These are phyloP conservation scores for Metarhizium robertsii DNA, from an alignment of 2,329 filamentous ascomycete species.

Conservation along the genomic window DNA sequence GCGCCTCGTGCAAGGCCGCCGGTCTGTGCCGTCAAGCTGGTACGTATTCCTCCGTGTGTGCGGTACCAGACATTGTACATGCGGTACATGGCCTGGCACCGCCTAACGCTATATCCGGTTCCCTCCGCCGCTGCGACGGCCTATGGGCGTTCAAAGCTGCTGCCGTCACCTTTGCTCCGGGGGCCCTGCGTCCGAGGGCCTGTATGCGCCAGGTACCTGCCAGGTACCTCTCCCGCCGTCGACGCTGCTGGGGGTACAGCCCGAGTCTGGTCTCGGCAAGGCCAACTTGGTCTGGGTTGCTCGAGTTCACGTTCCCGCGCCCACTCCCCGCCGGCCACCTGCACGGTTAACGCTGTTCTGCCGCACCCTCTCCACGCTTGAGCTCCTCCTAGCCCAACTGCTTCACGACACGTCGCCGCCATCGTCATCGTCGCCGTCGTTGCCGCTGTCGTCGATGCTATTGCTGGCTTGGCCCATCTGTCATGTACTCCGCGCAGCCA, in stretches of 20 bases:
- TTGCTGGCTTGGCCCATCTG: conserved; percentile 15
- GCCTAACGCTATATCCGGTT: neutral
- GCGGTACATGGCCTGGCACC: no score
- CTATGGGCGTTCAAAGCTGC: neutral
- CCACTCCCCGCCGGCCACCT: conserved; percentile 26
- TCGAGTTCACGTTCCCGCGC: conserved; percentile 2
- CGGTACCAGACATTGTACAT: no score
- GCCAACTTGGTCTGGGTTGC: no score
- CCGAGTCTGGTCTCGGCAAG: no score
- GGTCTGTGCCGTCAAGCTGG: neutral
- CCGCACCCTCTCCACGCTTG: conserved; percentile 30
- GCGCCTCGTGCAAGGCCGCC: neutral
- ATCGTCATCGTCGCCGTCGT: conserved; percentile 16
- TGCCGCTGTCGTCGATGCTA: conserved; percentile 9
- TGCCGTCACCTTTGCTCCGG: no score
- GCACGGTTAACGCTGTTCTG: conserved; percentile 37
- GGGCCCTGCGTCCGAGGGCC: no score
- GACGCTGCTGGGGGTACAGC: neutral
- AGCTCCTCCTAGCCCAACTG: conserved; percentile 41
- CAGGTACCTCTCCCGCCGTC: neutral
- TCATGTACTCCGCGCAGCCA: conserved; percentile 36
- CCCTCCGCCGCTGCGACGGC: neutral
- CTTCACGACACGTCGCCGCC: conserved; percentile 51
- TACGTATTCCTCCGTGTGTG: neutral
- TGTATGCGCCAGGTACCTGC: no score